Evolutionary conservation across 179 eudicot genomes (phyloP), one percentile per base, ranked within the genome.

Genomic region (Spergularia azorica): DNA sequence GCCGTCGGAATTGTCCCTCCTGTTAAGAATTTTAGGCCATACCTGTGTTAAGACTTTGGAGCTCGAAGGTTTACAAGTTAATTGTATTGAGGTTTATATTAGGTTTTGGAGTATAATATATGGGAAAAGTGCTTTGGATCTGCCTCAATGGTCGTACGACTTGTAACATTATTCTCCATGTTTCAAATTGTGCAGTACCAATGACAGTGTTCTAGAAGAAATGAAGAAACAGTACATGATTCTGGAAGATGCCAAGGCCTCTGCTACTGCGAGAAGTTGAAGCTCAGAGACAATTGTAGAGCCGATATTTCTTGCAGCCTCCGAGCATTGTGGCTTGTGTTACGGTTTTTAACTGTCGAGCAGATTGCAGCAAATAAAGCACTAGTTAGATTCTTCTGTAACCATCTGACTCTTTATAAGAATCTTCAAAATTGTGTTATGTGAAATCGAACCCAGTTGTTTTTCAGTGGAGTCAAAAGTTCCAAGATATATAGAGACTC

Each of bases 171-270:
- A 3, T 46, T 26, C 57, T 63, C 39, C 46, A 10, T 76, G 26
- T 46, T 74, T 3, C 56, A 15, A 46, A 26, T 76, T 76, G 69
- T 79, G 82, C 88, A 94, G 98, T 82, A 94, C 98, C 4, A 92
- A 92, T 77, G 98, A 94, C 74, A 61, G 85, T 66, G 90, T 92
- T 70, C 77, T 94, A 79, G 97, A 94, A 87, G 88, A 88, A 79
- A 88, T 92, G 98, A 94, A 94, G 91, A 88, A 79, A 82, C 79
- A 80, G 7, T 94, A 92, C 84, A 65, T 79, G 79, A 88, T 88
- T 72, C 90, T 89, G 81, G 75, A 90, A 76, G 88, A 89, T 68
- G 89, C 79, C 74, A 83, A 86, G 85, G 82, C 39, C 70, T 74
- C 89, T 58, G 72, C 80, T 36, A 21, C 2, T 36, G 36, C n/a